Base-by-base conservation (phyloP, 2,329 filamentous ascomycete genomes). In the Fusarium sp. region DNA sequence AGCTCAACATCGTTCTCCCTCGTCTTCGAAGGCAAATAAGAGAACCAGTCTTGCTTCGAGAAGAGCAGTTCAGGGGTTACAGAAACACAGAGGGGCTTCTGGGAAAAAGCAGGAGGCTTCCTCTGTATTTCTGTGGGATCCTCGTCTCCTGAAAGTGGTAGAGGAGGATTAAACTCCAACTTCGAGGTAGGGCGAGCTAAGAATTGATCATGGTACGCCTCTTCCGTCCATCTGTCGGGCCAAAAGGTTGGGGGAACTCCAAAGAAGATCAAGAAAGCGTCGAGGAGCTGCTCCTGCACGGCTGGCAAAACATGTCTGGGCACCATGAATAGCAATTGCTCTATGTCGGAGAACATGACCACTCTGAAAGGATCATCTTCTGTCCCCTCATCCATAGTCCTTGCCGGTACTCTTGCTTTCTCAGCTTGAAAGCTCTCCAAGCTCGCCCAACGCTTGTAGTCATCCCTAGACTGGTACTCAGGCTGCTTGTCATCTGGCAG, bases 341-440 rank as follows among this genome's bases (percentile, higher is more conserved):
- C 81, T 21, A 98, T 83, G 76, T 98, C 96, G 0, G 89, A 87
- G 71, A 90, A 94, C 75, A 98, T 87, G 46, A 97, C 87, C 6
- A 96, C 88, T 37, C 94, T 87, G 70, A 92, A 97, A 1, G 93
- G 92, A 74, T 98, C 95, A 62, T 94, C 91, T 68, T 93, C 91
- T 18, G 86, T 87, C 3, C 88, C 85, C 26, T 93, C 89, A 76
- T 98, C 93, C 64, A 91, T 83, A 1, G 91, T 91, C 50, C 92
- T 88, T 18, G 92, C 92, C 8, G 94, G 93, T 58, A 89, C 81
- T 42, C 81, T 83, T 11, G 90, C 84, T 43, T 81, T 79, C 16
- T 75, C 66, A 3, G 82, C 81, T 28, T 80, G 81, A 13, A 81
- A 78, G n/a, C 78, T 76, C 75, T 97, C 94, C 14, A 84, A 64